Evolutionary conservation across 2,329 filamentous ascomycete species (phyloP).

Genomic region (Pseudogymnoascus sp.): DNA sequence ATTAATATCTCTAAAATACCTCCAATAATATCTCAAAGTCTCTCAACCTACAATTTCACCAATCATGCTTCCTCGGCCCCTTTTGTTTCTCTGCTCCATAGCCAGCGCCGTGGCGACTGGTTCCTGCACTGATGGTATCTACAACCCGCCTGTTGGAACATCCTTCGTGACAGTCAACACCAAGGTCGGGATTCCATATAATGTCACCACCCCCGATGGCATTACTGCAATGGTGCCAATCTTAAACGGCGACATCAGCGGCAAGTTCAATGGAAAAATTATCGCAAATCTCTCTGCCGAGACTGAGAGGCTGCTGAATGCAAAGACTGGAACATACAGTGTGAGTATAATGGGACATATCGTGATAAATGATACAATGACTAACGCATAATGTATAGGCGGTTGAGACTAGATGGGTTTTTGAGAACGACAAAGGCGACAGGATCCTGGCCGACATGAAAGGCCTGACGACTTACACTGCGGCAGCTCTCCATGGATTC

Average conservation of each 20-base stretch:
- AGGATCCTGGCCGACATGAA: not conserved
- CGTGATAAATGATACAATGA: too few relatives aligned
- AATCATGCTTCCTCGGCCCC: slow-evolving; percentile 1
- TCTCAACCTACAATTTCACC: not conserved
- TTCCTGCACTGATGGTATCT: not conserved
- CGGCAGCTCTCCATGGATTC: not conserved
- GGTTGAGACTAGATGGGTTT: not conserved
- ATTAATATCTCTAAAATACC: not conserved
- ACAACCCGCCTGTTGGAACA: not conserved
- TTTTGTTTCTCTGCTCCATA: not conserved
- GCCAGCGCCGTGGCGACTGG: slow-evolving; percentile 1
- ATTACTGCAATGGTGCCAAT: not conserved
- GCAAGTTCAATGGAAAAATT: not conserved
- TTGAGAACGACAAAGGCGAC: not conserved
- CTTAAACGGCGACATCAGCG: not conserved
- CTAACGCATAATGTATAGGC: not conserved
- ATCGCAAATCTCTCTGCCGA: not conserved
- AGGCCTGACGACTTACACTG: slow-evolving; percentile 2
- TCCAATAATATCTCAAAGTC: not conserved
- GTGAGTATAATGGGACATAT: not conserved
- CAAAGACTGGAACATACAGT: not conserved
- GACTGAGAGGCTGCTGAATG: not conserved
- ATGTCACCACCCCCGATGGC: not conserved
- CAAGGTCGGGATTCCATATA: not conserved
- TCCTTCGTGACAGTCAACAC: not conserved